A percentile compares a stretch with the other conserved stretches of the same genome.
Evolutionary conservation across 768 basidiomycete species (phyloP).

Genomic region (Macrocybe gigantea): DNA sequence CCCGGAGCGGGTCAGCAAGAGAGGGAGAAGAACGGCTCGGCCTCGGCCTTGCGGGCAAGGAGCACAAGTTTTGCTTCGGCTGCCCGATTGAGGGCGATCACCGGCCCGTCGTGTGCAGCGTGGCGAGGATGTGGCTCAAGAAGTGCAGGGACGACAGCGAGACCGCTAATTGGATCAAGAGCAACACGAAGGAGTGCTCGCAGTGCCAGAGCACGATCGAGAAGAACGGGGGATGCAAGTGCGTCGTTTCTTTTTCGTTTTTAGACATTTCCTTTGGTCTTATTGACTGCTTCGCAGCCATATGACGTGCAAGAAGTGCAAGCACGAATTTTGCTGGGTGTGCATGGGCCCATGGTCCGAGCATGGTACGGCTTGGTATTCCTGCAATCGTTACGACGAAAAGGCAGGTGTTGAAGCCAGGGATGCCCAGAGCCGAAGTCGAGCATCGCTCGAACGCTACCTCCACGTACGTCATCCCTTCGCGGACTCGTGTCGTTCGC

Average conservation of each 20-base stretch:
- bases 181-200: slow-evolving; percentile 97
- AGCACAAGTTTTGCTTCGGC: slow-evolving; percentile 92
- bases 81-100: slow-evolving; percentile 88
- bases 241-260: slow-evolving; percentile 27
- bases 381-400: slow-evolving; percentile 96
- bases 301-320: slow-evolving; percentile 99
- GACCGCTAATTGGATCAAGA: slow-evolving; percentile 99
- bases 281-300: slow-evolving; percentile 51
- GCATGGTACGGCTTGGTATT: slow-evolving; percentile 97
- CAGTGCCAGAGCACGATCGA: slow-evolving; percentile 98
- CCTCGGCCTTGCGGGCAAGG: slow-evolving; percentile 30
- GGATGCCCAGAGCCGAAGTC: slow-evolving; percentile 85
- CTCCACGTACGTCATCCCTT: slow-evolving; percentile 66
- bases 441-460: slow-evolving; percentile 91
- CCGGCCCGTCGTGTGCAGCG: slow-evolving; percentile 82
- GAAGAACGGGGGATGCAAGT: slow-evolving; percentile 99
- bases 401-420: slow-evolving; percentile 83
- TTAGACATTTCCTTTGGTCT: slow-evolving; percentile 2
- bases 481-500: not conserved
- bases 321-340: slow-evolving; percentile 98
- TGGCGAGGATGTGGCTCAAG: slow-evolving; percentile 91
- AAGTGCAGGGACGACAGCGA: slow-evolving; percentile 98
- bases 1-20: slow-evolving; percentile 25
- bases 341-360: slow-evolving; percentile 99
- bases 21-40: slow-evolving; percentile 22